Percentiles rank a stretch among this genome's conserved stretches.
These are phyloP conservation scores for Geotrichum candidum DNA, from an alignment of 1,139 yeast genomes.

Conservation along the genomic window DNA sequence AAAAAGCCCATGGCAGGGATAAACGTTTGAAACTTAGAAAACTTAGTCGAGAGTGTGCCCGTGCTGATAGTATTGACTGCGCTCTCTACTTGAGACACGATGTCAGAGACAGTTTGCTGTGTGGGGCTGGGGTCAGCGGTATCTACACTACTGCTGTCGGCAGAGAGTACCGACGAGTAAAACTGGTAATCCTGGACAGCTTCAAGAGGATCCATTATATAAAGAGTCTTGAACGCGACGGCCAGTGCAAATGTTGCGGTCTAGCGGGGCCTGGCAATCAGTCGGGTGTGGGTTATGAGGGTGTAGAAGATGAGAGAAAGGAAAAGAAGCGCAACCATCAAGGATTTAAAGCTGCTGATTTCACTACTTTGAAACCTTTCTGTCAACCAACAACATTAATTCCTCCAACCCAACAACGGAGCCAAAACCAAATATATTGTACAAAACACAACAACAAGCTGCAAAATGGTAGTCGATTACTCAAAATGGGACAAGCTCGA, in stretches of 20 bases:
- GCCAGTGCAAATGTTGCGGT: not conserved
- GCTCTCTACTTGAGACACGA: not conserved
- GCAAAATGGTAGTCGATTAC: slow-evolving; percentile 57
- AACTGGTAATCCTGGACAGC: slow-evolving; percentile 12
- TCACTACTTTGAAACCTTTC: not conserved
- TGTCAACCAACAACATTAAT: not conserved
- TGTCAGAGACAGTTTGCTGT: not conserved
- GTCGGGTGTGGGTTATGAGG: not conserved
- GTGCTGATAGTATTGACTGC: slow-evolving; percentile 4
- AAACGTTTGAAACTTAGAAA: not conserved
- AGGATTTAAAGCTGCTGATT: not conserved
- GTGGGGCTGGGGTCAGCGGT: not conserved
- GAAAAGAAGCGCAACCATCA: not conserved
- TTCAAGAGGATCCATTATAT: slow-evolving; percentile 12
- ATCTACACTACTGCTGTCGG: not conserved
- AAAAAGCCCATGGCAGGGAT: slow-evolving; percentile 13
- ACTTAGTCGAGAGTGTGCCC: not conserved
- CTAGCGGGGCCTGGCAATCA: not conserved
- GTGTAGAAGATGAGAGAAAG: not conserved
- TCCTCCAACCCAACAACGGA: not conserved
- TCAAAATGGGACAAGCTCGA: slow-evolving; percentile 98
- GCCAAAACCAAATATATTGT: not conserved
- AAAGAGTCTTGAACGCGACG: not conserved
- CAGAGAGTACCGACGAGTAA: not conserved
- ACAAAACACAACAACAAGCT: not conserved